Evolutionary conservation across 768 basidiomycete species (phyloP), one percentile per base, ranked within the genome.

Genomic region (Rhizopogon sp.): DNA sequence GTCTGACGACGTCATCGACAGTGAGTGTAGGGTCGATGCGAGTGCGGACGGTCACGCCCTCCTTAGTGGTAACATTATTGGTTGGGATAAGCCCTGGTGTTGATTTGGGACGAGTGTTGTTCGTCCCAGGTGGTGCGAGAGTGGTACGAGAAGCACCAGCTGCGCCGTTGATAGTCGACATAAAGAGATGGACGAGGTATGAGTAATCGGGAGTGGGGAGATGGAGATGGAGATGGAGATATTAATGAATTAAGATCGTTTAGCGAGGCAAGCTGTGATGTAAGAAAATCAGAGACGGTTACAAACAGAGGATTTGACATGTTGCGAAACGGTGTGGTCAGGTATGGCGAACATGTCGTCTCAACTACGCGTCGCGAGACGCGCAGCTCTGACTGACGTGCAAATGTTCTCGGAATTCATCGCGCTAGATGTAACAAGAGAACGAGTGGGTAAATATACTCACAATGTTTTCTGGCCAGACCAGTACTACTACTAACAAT

Each of bases 11-110:
- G 66, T 93, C 91, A 51, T 88, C 84, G 50, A 92, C 91, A 6
- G 86, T 83, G 31, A 93, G 76, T 5, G 89, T 85, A 14, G 88
- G 87, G 66, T 93, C 91, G 60, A 93, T 93, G 56, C 91, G 83
- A 10, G 89, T 85, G 58, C 90, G 85, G 20, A 93, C 89, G 43
- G 84, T 84, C 31, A 79, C 62, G 42, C 89, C 89, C 17, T 89
- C 85, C 54, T 78, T 81, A 6, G 87, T 90, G 3, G 88, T 85
- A 49, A 93, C 89, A 54, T 79, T 89, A 70, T 93, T 93, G 9
- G 91, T 93, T 7, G 91, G 91, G 2, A 91, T 80, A 33, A 91
- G 76, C 28, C 57, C 68, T 6, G 76, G 68, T 6, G 73, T 71
- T 11, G 81, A 64, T 68, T 77, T 77, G 50, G 68, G 58, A 53